phyloP scores from a whole-genome alignment of 2,329 filamentous ascomycete species.

The Xylaria multiplex region DNA sequence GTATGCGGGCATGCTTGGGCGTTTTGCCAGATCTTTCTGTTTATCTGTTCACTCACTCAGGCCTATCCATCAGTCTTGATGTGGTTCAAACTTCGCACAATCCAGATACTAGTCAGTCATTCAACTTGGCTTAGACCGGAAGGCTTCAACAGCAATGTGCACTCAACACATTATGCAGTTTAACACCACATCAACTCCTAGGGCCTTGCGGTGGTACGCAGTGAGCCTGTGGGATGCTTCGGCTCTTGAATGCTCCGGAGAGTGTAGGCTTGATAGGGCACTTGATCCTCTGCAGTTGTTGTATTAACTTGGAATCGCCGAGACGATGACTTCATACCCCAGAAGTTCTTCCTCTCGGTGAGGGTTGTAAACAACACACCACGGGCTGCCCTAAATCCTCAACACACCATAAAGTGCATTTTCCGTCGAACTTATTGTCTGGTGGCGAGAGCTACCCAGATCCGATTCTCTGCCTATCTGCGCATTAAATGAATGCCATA shows the following conservation, averaged over 20 bases:
- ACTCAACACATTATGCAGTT: constrained; percentile 28
- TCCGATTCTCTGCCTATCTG: constrained; percentile 9
- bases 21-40: constrained; percentile 20
- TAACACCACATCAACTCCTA: constrained; percentile 28
- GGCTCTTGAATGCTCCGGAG: constrained; percentile 30
- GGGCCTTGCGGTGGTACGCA: constrained; percentile 29
- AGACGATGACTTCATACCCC: constrained; percentile 18
- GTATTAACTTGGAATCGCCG: constrained; percentile 24
- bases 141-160: constrained; percentile 32
- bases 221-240: constrained; percentile 24
- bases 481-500: constrained; percentile 13
- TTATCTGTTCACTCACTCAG: constrained; percentile 25
- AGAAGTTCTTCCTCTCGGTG: constrained; percentile 11
- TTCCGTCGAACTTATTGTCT: constrained; percentile 15
- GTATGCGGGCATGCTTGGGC: constrained; percentile 30
- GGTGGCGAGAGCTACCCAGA: constrained; percentile 24
- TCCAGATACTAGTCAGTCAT: constrained; percentile 38
- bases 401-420: constrained; percentile 24
- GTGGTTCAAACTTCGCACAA: constrained; percentile 28
- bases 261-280: constrained; percentile 34
- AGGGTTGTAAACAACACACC: constrained; percentile 26
- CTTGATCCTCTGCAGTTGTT: constrained; percentile 26
- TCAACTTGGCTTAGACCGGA: constrained; percentile 36
- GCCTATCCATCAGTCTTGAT: constrained; percentile 27
- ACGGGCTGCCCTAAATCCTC: constrained; percentile 1